A percentile compares a stretch with the other conserved stretches of the same genome.
These are phyloP conservation scores for Ophiostoma sp. DNA, from an alignment of 2,329 filamentous ascomycete species.

Conservation along the genomic window DNA sequence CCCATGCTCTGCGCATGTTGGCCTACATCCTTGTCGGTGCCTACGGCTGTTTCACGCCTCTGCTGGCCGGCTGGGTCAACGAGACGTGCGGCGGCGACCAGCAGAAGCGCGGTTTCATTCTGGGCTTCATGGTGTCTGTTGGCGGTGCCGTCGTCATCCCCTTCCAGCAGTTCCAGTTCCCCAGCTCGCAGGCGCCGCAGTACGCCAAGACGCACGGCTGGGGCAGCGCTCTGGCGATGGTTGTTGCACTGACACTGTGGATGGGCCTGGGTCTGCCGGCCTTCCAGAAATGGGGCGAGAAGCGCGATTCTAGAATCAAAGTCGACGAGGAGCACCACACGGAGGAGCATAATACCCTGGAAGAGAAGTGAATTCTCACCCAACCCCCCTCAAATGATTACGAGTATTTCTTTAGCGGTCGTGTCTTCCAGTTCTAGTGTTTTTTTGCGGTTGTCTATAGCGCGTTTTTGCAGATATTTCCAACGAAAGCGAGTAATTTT, in stretches of 20 bases:
- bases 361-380: neutral
- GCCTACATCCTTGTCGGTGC: slow-evolving; percentile 39
- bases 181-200: slow-evolving; percentile 36
- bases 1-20: slow-evolving; percentile 37
- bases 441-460: neutral
- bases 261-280: slow-evolving; percentile 28
- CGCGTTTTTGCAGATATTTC: neutral
- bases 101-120: slow-evolving; percentile 40
- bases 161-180: slow-evolving; percentile 38
- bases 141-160: slow-evolving; percentile 38
- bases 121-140: slow-evolving; percentile 38
- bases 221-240: slow-evolving; percentile 34
- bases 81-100: slow-evolving; percentile 40
- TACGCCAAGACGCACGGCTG: slow-evolving; percentile 37
- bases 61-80: slow-evolving; percentile 40
- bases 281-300: neutral
- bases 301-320: neutral
- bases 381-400: neutral
- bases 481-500: neutral
- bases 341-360: neutral
- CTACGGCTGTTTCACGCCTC: slow-evolving; percentile 41
- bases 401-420: neutral
- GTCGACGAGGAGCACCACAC: neutral
- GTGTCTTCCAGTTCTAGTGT: neutral
- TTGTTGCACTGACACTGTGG: slow-evolving; percentile 35